Evolutionary conservation across 495 filamentous ascomycete genomes (phyloP).

Genomic region (Xylaria nigripes): DNA sequence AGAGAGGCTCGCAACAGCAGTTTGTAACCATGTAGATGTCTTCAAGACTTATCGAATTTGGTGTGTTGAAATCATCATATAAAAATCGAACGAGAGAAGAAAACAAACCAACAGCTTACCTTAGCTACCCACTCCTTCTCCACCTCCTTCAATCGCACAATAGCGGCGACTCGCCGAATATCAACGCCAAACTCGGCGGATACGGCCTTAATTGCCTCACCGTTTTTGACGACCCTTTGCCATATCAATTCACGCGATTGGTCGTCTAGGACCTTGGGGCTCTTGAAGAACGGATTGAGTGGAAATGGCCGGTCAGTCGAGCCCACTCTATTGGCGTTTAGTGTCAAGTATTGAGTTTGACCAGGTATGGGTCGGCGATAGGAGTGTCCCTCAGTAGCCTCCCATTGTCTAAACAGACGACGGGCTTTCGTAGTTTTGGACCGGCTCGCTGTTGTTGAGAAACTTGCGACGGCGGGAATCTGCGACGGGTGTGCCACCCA

Average conservation of each 20-base stretch:
- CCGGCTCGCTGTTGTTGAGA: conserved; percentile 22
- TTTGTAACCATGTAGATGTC: conserved; percentile 77
- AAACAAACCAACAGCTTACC: conserved; percentile 42
- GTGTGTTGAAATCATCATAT: conserved; percentile 42
- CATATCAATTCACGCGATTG: conserved; percentile 69
- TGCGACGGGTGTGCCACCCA: conserved; percentile 3
- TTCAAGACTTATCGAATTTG: conserved; percentile 99
- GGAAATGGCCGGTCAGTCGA: conserved; percentile 53
- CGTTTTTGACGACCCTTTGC: conserved; percentile 50
- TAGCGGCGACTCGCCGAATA: conserved; percentile 79
- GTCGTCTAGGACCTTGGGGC: conserved; percentile 68
- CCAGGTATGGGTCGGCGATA: conserved; percentile 51
- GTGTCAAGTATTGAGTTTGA: conserved; percentile 51
- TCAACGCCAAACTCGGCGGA: conserved; percentile 72
- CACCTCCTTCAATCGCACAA: conserved; percentile 77
- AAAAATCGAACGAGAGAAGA: conserved; percentile 13
- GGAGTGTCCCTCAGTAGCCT: conserved; percentile 47
- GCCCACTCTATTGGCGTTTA: not conserved
- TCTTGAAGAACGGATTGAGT: conserved; percentile 60
- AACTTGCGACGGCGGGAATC: conserved; percentile 5
- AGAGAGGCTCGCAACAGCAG: conserved; percentile 43
- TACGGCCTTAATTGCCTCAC: conserved; percentile 65
- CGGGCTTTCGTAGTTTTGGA: conserved; percentile 30
- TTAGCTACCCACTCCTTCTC: conserved; percentile 68
- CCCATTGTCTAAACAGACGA: conserved; percentile 58